Conservation (phyloP, 2,329 filamentous ascomycete genomes). For the Orbilia oligospora region DNA sequence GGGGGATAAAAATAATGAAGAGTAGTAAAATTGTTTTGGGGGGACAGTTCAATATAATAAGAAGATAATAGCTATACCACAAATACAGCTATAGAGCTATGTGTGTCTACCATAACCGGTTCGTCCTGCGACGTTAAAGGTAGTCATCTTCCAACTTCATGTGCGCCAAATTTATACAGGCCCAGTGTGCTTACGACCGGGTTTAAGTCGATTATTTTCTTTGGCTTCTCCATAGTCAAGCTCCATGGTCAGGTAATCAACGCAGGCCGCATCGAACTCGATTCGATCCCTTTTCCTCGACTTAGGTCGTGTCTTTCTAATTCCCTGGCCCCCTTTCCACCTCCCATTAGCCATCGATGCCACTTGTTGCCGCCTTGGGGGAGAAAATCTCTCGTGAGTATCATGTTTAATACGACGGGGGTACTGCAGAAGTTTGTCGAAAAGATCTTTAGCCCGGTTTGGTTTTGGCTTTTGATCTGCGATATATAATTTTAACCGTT, state of each 20-base stretch:
- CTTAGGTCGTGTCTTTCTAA: not conserved
- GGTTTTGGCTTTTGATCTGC: not conserved
- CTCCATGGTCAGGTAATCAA: not conserved
- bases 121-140: too few relatives aligned
- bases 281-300: not conserved
- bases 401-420: not conserved
- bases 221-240: conserved; percentile 6
- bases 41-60: too few relatives aligned
- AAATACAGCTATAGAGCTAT: too few relatives aligned
- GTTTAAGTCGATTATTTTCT: not conserved
- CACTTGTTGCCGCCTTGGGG: not conserved
- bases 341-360: not conserved
- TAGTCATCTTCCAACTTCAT: too few relatives aligned
- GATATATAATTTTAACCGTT: not conserved
- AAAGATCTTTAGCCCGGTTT: not conserved
- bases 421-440: not conserved
- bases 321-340: not conserved
- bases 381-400: not conserved
- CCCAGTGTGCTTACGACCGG: too few relatives aligned
- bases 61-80: not conserved
- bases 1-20: too few relatives aligned
- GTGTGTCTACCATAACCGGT: too few relatives aligned
- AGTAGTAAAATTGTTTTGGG: too few relatives aligned
- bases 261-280: not conserved
- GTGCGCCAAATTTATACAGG: not conserved